Conservation (phyloP, 371 early-diverging fungal species). For the Lichtheimia corymbifera region DNA sequence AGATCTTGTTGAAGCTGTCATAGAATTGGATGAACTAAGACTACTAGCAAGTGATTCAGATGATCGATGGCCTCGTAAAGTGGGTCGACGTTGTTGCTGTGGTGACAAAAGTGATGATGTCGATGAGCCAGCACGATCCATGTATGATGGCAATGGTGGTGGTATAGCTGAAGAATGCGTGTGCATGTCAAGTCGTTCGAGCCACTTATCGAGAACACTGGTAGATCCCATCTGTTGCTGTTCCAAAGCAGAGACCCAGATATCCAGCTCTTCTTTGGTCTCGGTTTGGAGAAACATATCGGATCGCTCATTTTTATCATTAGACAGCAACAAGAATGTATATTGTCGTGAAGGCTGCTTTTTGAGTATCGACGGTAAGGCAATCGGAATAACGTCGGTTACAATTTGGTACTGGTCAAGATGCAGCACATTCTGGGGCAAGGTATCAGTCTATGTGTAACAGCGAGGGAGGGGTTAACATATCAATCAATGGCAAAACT, state of each 20-base stretch:
- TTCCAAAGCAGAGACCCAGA: conserved; percentile 31
- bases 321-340: conserved; percentile 35
- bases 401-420: conserved; percentile 34
- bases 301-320: conserved; percentile 33
- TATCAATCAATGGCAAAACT: background rate
- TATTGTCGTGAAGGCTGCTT: conserved; percentile 16
- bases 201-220: conserved; percentile 49
- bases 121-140: background rate
- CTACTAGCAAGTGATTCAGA: conserved; percentile 18
- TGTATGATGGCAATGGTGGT: conserved; percentile 1
- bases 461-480: background rate
- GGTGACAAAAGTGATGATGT: conserved; percentile 6
- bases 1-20: conserved; percentile 10
- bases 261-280: conserved; percentile 19
- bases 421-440: conserved; percentile 27
- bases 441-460: conserved; percentile 28
- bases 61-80: conserved; percentile 16
- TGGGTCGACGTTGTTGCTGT: conserved; percentile 1
- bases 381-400: conserved; percentile 17
- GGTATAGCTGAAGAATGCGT: conserved; percentile 5
- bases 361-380: conserved; percentile 11
- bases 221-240: conserved; percentile 20
- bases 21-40: conserved; percentile 7
- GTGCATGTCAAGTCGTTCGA: conserved; percentile 34
- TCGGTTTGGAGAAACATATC: conserved; percentile 41